Percentiles rank a stretch among this genome's conserved stretches.
phyloP scores from a whole-genome alignment of 306 rosid genomes.

The Cucurbita moschata region DNA sequence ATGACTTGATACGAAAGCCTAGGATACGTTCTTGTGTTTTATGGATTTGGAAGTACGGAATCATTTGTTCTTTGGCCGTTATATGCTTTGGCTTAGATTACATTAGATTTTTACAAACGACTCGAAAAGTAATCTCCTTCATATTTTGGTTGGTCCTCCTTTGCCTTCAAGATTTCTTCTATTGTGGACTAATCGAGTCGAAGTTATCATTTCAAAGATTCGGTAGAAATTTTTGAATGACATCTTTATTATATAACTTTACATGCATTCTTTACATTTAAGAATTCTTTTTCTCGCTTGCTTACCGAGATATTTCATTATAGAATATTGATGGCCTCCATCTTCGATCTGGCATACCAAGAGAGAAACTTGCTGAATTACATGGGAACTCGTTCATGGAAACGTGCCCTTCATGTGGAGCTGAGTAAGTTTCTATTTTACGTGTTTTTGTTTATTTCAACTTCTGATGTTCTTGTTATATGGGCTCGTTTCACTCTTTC shows the following conservation, averaged over 20 bases:
- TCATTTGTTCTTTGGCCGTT: no score
- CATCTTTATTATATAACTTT: not conserved
- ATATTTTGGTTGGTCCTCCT: no score
- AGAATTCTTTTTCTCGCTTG: not conserved
- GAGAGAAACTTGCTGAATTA: conserved; percentile 89
- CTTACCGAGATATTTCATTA: conserved; percentile 17
- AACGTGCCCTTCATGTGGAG: conserved; percentile 80
- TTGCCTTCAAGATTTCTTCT: no score
- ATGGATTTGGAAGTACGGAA: no score
- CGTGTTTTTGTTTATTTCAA: not conserved
- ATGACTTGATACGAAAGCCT: no score
- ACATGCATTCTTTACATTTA: not conserved
- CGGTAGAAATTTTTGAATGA: not conserved
- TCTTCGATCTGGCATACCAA: conserved; percentile 92
- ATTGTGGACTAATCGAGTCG: no score
- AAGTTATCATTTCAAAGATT: no score
- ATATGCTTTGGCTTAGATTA: no score
- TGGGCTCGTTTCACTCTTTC: not conserved
- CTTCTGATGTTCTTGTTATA: not conserved
- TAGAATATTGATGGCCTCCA: conserved; percentile 99
- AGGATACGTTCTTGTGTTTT: no score
- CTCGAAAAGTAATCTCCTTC: no score
- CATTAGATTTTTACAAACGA: no score
- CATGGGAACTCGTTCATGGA: conserved; percentile 98
- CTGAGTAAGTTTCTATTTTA: conserved; percentile 44